Conservation (phyloP, 1,284 basidiomycete species). For the Ustilago nuda region DNA sequence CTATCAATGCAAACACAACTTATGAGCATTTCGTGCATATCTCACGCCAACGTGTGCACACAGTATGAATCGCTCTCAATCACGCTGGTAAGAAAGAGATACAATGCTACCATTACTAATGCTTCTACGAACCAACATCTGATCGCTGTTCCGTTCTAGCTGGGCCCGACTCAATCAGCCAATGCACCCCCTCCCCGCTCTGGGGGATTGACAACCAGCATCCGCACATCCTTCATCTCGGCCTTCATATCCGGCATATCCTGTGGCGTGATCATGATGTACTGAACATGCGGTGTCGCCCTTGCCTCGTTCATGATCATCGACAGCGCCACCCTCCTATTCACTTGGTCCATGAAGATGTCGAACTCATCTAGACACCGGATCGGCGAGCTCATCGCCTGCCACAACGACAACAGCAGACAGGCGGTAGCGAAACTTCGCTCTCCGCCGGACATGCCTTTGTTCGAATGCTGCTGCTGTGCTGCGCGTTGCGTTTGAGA, state of each 20-base stretch:
- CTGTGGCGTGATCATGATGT: constrained; percentile 65
- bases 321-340: constrained; percentile 87
- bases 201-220: constrained; percentile 38
- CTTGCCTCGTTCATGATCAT: constrained; percentile 75
- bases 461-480: constrained; percentile 59
- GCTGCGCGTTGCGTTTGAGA: constrained; percentile 73
- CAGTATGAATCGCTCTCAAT: neutral
- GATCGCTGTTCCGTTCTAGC: neutral
- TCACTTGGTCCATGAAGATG: constrained; percentile 95
- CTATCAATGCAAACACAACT: neutral
- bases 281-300: constrained; percentile 51
- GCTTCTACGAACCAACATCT: neutral
- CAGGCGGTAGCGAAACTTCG: constrained; percentile 98
- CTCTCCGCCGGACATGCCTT: constrained; percentile 84
- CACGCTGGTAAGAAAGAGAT: neutral
- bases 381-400: constrained; percentile 91
- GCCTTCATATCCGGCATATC: constrained; percentile 57
- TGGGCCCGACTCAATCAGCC: constrained; percentile 15
- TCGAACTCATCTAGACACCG: constrained; percentile 86
- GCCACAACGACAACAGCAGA: constrained; percentile 91
- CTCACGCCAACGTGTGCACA: neutral
- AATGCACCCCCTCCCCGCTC: constrained; percentile 29
- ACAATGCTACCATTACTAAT: neutral
- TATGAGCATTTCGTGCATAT: neutral
- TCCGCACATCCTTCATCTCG: constrained; percentile 31